phyloP scores from a whole-genome alignment of 345 rosid genomes.

The Ricinus communis region DNA sequence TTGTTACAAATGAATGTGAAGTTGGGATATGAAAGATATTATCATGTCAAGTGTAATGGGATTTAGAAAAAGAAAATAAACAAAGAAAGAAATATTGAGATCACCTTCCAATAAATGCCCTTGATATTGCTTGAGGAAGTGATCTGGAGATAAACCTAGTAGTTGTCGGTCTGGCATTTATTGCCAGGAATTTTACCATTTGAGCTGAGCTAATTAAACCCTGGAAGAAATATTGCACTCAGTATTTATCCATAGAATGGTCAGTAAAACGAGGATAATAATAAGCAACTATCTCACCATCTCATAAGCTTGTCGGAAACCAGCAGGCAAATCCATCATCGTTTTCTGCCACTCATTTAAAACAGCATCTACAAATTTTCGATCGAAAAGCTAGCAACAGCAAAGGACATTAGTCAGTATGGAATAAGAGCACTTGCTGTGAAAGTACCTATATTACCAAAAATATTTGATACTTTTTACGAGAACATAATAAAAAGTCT shows the following conservation, averaged over 20 bases:
- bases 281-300: slow-evolving; percentile 49
- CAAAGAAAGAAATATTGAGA: not conserved
- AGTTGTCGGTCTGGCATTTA: slow-evolving; percentile 92
- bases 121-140: slow-evolving; percentile 78
- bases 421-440: not conserved
- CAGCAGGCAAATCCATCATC: slow-evolving; percentile 94
- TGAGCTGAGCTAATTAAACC: slow-evolving; percentile 98
- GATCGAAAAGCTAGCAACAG: slow-evolving; percentile 69
- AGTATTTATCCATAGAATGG: slow-evolving; percentile 14
- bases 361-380: slow-evolving; percentile 90
- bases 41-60: not conserved
- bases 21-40: not conserved
- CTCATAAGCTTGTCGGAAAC: slow-evolving; percentile 95
- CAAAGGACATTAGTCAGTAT: slow-evolving; percentile 17
- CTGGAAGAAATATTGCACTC: slow-evolving; percentile 47
- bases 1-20: not conserved
- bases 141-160: slow-evolving; percentile 79
- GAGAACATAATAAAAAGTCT: not conserved
- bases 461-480: not conserved
- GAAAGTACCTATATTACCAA: slow-evolving; percentile 1
- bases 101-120: slow-evolving; percentile 98
- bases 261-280: slow-evolving; percentile 13
- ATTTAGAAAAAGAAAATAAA: too few relatives aligned
- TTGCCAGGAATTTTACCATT: slow-evolving; percentile 83
- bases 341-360: slow-evolving; percentile 96